Evolutionary conservation across 441 rosid species (phyloP).

Genomic region (Rhodomyrtus psidioides): DNA sequence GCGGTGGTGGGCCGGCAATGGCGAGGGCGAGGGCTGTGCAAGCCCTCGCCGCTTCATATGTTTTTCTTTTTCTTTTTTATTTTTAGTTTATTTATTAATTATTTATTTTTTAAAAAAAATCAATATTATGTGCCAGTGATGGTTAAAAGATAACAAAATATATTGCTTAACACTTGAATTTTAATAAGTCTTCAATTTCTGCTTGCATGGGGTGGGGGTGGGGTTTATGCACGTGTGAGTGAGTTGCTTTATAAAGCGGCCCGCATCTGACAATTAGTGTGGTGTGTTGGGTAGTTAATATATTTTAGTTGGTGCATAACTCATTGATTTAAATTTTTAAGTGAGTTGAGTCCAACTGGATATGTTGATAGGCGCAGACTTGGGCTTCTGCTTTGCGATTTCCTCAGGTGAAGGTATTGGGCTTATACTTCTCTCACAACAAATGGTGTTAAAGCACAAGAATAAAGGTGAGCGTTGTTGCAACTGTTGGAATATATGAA

Average conservation of each 20-base stretch:
- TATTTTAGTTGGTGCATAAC: neutral
- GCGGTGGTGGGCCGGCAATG: no score
- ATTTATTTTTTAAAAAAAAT: no score
- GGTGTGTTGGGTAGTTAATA: neutral
- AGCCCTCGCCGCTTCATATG: no score
- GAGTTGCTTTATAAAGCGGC: neutral
- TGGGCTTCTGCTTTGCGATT: neutral
- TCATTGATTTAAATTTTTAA: no score
- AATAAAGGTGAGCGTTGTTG: neutral
- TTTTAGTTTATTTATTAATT: no score
- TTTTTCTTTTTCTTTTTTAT: no score
- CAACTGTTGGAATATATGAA: no score
- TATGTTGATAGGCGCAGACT: accelerated
- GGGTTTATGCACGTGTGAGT: neutral
- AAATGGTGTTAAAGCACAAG: no score
- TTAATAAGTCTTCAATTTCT: neutral
- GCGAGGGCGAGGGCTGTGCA: no score
- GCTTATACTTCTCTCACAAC: neutral
- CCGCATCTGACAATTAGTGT: neutral
- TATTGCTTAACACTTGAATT: neutral
- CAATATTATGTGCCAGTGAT: neutral
- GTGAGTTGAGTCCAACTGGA: neutral
- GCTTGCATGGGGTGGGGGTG: neutral
- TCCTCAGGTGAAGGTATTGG: no score
- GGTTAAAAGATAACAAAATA: neutral